A percentile compares a stretch with the other conserved stretches of the same genome.
Conservation (phyloP, 208 protist genomes). For the Leishmania mexicana region DNA sequence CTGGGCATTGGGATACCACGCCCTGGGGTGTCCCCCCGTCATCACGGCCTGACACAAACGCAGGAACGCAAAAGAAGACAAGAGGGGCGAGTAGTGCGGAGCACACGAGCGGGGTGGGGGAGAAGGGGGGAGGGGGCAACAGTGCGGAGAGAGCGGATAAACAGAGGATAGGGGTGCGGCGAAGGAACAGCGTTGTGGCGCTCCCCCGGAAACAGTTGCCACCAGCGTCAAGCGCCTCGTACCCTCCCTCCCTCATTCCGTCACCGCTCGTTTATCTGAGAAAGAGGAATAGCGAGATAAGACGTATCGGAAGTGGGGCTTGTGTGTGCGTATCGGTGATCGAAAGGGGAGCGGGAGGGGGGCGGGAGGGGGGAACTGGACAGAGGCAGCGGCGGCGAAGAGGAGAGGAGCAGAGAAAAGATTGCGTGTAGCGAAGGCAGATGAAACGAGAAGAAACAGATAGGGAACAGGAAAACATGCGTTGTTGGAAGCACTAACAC, state of each 20-base stretch:
- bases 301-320: background rate
- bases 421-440: background rate
- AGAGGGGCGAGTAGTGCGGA: background rate
- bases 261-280: background rate
- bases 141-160: background rate
- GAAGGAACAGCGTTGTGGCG: background rate
- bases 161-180: background rate
- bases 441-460: background rate
- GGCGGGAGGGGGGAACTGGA: too few species aligned
- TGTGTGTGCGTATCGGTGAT: background rate
- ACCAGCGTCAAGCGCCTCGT: background rate
- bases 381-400: background rate
- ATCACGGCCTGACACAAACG: background rate
- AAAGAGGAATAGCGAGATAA: background rate
- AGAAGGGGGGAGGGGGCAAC: background rate
- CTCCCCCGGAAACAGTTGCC: background rate
- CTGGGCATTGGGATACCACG: background rate
- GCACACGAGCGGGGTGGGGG: background rate
- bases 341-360: background rate
- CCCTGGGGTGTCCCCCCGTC: background rate
- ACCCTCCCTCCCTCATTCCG: background rate
- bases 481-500: background rate
- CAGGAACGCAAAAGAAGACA: background rate
- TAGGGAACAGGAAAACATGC: background rate
- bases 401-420: background rate